These are phyloP conservation scores for Fraxinus paxiana DNA, from an alignment of 305 asterid genomes.

Conservation along the genomic window DNA sequence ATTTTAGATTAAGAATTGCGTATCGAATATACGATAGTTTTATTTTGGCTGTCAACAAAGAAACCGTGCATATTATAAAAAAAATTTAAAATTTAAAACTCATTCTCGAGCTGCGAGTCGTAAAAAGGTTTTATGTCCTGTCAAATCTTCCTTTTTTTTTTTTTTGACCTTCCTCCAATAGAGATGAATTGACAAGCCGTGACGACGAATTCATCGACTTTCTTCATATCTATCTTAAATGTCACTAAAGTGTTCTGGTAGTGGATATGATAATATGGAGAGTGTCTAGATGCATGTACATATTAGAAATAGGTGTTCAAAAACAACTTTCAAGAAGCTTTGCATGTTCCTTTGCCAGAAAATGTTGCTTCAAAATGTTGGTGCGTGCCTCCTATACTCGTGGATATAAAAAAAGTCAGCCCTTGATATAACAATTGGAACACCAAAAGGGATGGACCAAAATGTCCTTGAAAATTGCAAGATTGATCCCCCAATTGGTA, in stretches of 20 bases:
- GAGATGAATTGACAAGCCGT: not conserved
- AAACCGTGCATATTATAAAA: not conserved
- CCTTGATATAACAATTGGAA: constrained; percentile 28
- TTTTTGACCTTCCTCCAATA: not conserved
- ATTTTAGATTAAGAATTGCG: not conserved
- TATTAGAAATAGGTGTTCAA: constrained; percentile 14
- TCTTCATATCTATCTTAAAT: not conserved
- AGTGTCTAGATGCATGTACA: constrained; percentile 34
- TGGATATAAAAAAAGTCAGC: constrained; percentile 19
- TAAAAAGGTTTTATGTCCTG: not conserved
- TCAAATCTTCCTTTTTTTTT: not conserved
- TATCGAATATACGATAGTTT: not conserved
- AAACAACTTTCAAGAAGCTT: constrained; percentile 27
- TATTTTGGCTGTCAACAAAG: not conserved
- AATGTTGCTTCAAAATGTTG: constrained; percentile 34
- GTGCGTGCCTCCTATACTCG: constrained; percentile 30
- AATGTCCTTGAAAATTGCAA: constrained; percentile 18
- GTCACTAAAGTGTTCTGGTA: not conserved
- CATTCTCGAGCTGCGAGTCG: not conserved
- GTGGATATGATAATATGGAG: constrained; percentile 14
- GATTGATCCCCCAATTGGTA: not conserved
- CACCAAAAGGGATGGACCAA: constrained; percentile 21
- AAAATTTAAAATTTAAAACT: not conserved
- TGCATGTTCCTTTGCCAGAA: constrained; percentile 36
- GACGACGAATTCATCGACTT: not conserved